Evolutionary conservation across 805 yeast genomes (phyloP).

Genomic region (Candida anglica): DNA sequence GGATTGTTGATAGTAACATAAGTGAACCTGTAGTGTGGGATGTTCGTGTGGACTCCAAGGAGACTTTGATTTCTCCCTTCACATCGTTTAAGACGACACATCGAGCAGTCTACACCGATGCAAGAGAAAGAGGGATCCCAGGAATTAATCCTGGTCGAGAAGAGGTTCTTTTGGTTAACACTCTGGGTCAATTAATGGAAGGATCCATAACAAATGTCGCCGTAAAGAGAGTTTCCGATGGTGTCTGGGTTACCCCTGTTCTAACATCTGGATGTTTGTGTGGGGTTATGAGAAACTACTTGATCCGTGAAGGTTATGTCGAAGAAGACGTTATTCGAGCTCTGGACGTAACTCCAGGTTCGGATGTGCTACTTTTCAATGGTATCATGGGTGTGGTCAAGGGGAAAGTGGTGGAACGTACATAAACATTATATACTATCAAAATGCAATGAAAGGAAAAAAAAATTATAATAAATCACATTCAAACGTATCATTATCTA

Average conservation of each 20-base stretch:
- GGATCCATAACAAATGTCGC: slow-evolving; percentile 85
- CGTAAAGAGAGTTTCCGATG: slow-evolving; percentile 36
- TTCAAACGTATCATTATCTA: slow-evolving; percentile 1
- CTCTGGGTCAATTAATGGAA: slow-evolving; percentile 61
- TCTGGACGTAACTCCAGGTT: slow-evolving; percentile 56
- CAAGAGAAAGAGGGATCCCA: slow-evolving; percentile 50
- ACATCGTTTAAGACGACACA: slow-evolving; percentile 86
- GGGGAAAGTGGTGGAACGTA: slow-evolving; percentile 41
- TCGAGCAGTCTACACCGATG: slow-evolving; percentile 57
- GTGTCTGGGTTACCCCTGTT: slow-evolving; percentile 78
- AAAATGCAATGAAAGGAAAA: neutral
- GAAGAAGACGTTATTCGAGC: slow-evolving; percentile 48
- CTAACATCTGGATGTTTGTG: slow-evolving; percentile 76
- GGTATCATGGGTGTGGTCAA: slow-evolving; percentile 77
- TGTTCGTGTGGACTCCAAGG: slow-evolving; percentile 55
- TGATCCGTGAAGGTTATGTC: slow-evolving; percentile 51
- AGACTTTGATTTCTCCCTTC: slow-evolving; percentile 61
- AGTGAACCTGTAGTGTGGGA: slow-evolving; percentile 39
- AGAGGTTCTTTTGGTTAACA: slow-evolving; percentile 61
- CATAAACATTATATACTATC: neutral
- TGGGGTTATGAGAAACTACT: slow-evolving; percentile 72
- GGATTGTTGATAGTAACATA: slow-evolving; percentile 11
- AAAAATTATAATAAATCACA: slow-evolving; percentile 1
- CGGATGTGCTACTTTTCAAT: slow-evolving; percentile 69
- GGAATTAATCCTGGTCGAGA: slow-evolving; percentile 47